Evolutionary conservation across 768 basidiomycete species (phyloP), one percentile per base, ranked within the genome.

Genomic region (Suillus subaureus): DNA sequence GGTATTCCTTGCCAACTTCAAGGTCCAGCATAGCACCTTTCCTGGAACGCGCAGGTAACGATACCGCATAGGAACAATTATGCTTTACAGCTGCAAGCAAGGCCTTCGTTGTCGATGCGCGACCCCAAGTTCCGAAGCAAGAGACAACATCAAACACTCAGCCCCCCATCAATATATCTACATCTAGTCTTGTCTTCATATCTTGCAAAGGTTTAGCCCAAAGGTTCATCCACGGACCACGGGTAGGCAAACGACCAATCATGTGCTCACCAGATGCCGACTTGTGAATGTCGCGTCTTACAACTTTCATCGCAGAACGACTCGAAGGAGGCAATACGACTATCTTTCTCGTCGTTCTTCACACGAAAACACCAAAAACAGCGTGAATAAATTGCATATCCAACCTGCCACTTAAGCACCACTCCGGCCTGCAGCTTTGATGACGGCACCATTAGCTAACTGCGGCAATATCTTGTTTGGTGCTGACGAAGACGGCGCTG

Each of bases 381-480:
- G n/a, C 12, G 60, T 23, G n/a, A 23, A 35, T 35, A 35, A 21
- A n/a, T 63, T 33, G 11, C 40, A 37, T 54, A 37, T 63, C 37
- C 23, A 37, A 42, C 16, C 57, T 3, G 4, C 23, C 45, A 61
- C 65, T 68, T 81, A 87, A 31, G 77, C 70, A 1, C 91, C 89
- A 71, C 87, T 92, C 35, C 91, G 80, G 8, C 91, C 92, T 40
- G 90, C 85, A 3, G 92, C 90, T 69, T 83, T 90, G 62, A 86
- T 82, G 5, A 73, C 70, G 1, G 80, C 78, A 6, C 67, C 73
- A 13, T 74, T 70, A 1, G 63, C 73, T 63, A 92, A 71, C 61
- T 72, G 71, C 6, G 91, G 91, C 33, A 92, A 74, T 8, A 69
- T 63, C 72, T 83, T 86, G 61, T 77, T 74, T 35, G 82, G 77